Evolutionary conservation across 2,329 filamentous ascomycete genomes (phyloP).

Genomic region (Akanthomyces lecanii): DNA sequence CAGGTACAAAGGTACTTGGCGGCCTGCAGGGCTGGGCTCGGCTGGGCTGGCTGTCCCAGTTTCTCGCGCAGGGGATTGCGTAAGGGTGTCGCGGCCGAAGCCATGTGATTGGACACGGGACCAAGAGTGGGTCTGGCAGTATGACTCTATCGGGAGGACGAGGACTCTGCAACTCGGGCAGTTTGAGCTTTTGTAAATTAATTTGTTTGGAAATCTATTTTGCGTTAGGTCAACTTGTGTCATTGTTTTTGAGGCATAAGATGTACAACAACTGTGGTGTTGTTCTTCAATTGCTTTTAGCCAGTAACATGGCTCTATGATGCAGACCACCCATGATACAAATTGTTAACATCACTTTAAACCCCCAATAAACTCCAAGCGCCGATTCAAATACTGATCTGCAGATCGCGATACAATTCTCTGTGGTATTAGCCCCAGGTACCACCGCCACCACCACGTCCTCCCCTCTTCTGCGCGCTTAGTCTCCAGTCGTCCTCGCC

Average conservation of each 20-base stretch:
- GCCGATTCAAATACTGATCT: not conserved
- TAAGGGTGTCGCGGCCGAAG: not conserved
- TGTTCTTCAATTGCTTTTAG: not conserved
- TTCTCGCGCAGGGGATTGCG: not conserved
- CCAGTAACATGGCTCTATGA: not conserved
- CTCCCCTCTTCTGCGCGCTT: slow-evolving; percentile 79
- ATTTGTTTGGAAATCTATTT: no score
- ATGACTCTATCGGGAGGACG: not conserved
- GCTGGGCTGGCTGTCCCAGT: not conserved
- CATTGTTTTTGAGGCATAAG: no score
- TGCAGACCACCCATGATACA: not conserved
- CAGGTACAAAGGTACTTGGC: not conserved
- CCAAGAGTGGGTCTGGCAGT: not conserved
- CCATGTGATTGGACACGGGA: not conserved
- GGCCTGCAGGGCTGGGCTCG: not conserved
- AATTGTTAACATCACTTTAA: not conserved
- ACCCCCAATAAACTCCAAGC: not conserved
- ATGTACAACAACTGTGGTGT: not conserved
- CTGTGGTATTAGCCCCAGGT: slow-evolving; percentile 72
- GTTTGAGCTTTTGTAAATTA: no score
- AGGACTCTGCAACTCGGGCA: not conserved
- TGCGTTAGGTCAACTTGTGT: no score
- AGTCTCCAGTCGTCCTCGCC: slow-evolving; percentile 94
- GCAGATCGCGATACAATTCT: not conserved
- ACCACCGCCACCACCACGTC: slow-evolving; percentile 77